A percentile compares a stretch with the other conserved stretches of the same genome.
phyloP scores from a whole-genome alignment of 208 protist species.

The Leishmania braziliensis region DNA sequence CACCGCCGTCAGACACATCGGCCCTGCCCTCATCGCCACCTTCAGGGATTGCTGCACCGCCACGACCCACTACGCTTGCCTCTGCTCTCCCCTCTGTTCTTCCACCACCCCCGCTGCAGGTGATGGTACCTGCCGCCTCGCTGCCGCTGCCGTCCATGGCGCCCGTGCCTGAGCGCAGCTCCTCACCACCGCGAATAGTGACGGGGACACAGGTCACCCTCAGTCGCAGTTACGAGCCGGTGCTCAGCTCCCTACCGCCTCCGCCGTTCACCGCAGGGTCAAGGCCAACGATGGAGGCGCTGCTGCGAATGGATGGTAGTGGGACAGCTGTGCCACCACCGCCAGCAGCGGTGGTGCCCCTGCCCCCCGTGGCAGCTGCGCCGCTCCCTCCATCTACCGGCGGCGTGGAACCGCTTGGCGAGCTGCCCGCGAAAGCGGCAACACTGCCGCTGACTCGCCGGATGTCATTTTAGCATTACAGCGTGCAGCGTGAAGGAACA shows the following conservation, averaged over 20 bases:
- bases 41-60: background rate
- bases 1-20: background rate
- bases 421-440: constrained; percentile 7
- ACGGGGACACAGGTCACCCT: constrained; percentile 25
- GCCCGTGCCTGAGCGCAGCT: background rate
- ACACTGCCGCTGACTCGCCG: constrained; percentile 12
- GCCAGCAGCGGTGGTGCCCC: constrained; percentile 9
- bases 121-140: background rate
- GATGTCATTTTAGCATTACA: constrained; percentile 31
- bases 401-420: background rate
- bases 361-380: background rate
- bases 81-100: background rate
- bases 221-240: constrained; percentile 53
- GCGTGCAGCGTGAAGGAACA: background rate
- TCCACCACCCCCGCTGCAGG: background rate
- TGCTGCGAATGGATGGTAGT: constrained; percentile 11
- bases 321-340: constrained; percentile 8
- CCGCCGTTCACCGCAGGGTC: constrained; percentile 29
- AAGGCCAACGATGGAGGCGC: constrained; percentile 12
- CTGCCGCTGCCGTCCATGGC: background rate
- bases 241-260: constrained; percentile 29
- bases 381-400: constrained; percentile 3
- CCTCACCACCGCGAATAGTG: constrained; percentile 1
- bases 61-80: constrained; percentile 12
- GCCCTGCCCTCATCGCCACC: constrained; percentile 5